phyloP scores from a whole-genome alignment of 2,329 filamentous ascomycete species.

The Talaromyces islandicus region DNA sequence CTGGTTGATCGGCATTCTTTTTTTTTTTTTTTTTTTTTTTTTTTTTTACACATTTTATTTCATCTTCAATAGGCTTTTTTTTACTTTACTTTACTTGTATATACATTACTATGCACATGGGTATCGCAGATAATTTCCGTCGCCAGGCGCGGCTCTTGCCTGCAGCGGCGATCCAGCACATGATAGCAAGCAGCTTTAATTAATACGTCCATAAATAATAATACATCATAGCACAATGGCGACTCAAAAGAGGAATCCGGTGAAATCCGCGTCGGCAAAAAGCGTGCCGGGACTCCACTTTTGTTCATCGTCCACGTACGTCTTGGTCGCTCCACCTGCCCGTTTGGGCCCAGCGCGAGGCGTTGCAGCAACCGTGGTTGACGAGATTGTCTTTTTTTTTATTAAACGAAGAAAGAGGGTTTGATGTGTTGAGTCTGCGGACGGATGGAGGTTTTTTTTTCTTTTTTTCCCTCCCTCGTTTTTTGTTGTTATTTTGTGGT shows the following conservation, averaged over 20 bases:
- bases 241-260: background rate
- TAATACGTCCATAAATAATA: too few species aligned
- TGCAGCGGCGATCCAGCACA: background rate
- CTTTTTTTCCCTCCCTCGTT: background rate
- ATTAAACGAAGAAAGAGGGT: too few species aligned
- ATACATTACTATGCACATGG: too few species aligned
- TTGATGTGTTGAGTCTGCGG: too few species aligned
- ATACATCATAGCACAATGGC: background rate
- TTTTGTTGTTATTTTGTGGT: background rate
- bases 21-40: background rate
- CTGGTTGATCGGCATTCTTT: background rate
- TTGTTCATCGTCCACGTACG: background rate
- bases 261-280: background rate
- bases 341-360: background rate
- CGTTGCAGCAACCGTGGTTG: background rate
- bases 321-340: background rate
- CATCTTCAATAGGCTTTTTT: too few species aligned
- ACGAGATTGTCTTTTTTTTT: background rate
- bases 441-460: background rate
- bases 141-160: background rate
- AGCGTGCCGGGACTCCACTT: background rate
- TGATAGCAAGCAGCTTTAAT: too few species aligned
- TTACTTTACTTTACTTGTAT: too few species aligned
- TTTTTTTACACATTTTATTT: too few species aligned
- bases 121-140: background rate